Conservation (phyloP, 1,139 yeast genomes). For the Pichia sp. region DNA sequence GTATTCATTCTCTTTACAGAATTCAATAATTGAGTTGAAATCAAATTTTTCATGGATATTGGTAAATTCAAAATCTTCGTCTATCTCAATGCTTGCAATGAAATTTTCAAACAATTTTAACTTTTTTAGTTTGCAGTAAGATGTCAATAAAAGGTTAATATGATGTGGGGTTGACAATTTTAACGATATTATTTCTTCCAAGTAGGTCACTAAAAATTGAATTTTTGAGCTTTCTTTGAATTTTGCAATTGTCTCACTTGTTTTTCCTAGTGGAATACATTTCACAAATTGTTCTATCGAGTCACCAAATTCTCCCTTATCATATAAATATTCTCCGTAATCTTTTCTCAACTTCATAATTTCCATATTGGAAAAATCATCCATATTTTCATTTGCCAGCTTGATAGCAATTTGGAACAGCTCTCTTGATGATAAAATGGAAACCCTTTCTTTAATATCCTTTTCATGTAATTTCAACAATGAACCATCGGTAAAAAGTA, state of each 20-base stretch:
- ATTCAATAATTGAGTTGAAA: slow-evolving; percentile 57
- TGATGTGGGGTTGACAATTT: slow-evolving; percentile 64
- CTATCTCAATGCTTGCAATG: slow-evolving; percentile 35
- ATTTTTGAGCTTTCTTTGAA: slow-evolving; percentile 83
- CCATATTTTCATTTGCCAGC: slow-evolving; percentile 39
- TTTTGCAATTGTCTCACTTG: slow-evolving; percentile 72
- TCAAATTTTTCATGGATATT: slow-evolving; percentile 43
- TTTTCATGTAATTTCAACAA: slow-evolving; percentile 64
- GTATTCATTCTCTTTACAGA: slow-evolving; percentile 75
- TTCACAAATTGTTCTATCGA: slow-evolving; percentile 64
- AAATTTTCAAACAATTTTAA: slow-evolving; percentile 51
- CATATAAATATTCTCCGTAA: slow-evolving; percentile 68
- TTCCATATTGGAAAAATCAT: slow-evolving; percentile 28
- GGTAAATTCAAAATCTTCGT: slow-evolving; percentile 27
- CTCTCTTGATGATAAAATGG: slow-evolving; percentile 60
- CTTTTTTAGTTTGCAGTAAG: slow-evolving; percentile 72
- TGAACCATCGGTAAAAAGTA: slow-evolving; percentile 70
- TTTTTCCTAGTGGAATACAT: slow-evolving; percentile 37
- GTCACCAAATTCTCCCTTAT: slow-evolving; percentile 53
- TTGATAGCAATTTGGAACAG: slow-evolving; percentile 67
- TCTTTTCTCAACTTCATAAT: slow-evolving; percentile 49
- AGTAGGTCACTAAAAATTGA: slow-evolving; percentile 52
- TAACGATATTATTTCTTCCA: slow-evolving; percentile 47
- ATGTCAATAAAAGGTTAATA: slow-evolving; percentile 70
- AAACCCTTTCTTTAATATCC: slow-evolving; percentile 57